Conservation (phyloP, 1,284 basidiomycete genomes). For the Phlebopus sp. region DNA sequence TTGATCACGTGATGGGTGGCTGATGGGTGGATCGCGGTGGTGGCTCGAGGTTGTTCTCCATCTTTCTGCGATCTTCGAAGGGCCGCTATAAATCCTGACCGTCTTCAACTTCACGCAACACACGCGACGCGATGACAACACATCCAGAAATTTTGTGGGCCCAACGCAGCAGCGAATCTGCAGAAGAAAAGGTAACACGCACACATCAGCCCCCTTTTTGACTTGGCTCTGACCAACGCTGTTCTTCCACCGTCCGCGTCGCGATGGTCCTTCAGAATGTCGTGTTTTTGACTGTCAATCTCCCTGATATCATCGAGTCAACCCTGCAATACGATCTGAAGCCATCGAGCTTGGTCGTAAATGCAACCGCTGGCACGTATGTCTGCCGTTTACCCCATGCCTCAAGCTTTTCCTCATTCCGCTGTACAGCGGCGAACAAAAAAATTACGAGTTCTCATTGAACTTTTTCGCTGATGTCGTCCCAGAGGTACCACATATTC, state of each 20-base stretch:
- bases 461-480: conserved; percentile 73
- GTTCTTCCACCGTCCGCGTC: neutral
- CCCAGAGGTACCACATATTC: conserved; percentile 56
- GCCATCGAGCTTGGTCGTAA: conserved; percentile 63
- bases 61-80: conserved; percentile 37
- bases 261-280: conserved; percentile 59
- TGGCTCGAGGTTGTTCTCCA: conserved; percentile 28
- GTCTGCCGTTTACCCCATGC: conserved; percentile 24
- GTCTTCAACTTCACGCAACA: conserved; percentile 15
- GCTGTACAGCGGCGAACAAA: conserved; percentile 50
- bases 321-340: conserved; percentile 66
- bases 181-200: conserved; percentile 63
- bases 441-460: conserved; percentile 70
- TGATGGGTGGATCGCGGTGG: neutral
- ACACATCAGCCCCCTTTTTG: neutral
- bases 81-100: conserved; percentile 7
- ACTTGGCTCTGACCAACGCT: conserved; percentile 6
- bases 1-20: conserved; percentile 12
- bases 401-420: conserved; percentile 8
- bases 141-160: conserved; percentile 93
- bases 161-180: conserved; percentile 72
- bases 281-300: conserved; percentile 80
- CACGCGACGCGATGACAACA: conserved; percentile 41
- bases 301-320: conserved; percentile 72
- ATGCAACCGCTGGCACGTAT: conserved; percentile 71